These are phyloP conservation scores for Teunomyces panamensis DNA, from an alignment of 805 yeast species.

Conservation along the genomic window DNA sequence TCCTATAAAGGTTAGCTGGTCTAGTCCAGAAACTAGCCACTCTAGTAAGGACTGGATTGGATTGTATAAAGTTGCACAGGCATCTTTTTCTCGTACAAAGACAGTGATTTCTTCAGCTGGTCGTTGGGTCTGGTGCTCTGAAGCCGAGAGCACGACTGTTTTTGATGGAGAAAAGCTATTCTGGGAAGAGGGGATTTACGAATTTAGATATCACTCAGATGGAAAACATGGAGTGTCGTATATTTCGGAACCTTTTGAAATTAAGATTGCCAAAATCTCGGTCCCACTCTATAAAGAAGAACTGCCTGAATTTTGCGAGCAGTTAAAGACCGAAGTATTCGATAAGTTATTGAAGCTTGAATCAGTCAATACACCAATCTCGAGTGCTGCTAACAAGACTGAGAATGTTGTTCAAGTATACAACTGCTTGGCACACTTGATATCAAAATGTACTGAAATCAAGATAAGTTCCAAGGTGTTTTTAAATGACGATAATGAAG, in stretches of 20 bases:
- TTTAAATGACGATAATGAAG: conserved; percentile 18
- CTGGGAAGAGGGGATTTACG: conserved; percentile 71
- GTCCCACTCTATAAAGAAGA: conserved; percentile 31
- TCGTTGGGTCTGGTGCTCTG: conserved; percentile 52
- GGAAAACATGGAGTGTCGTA: conserved; percentile 68
- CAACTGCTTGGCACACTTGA: conserved; percentile 16
- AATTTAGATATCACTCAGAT: conserved; percentile 66
- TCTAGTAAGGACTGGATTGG: conserved; percentile 72
- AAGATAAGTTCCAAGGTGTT: conserved; percentile 37
- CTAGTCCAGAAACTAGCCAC: conserved; percentile 44
- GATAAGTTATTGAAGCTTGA: conserved; percentile 26
- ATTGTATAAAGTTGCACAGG: conserved; percentile 59
- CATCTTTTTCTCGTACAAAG: conserved; percentile 51
- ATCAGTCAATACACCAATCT: conserved; percentile 26
- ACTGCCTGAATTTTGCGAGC: conserved; percentile 26
- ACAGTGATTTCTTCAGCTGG: conserved; percentile 64
- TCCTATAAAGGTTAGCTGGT: conserved; percentile 55
- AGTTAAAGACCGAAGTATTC: conserved; percentile 30
- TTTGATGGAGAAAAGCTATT: conserved; percentile 50
- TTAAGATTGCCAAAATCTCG: conserved; percentile 40
- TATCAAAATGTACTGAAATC: conserved; percentile 22
- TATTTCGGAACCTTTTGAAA: conserved; percentile 64
- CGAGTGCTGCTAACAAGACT: conserved; percentile 20
- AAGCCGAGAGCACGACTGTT: conserved; percentile 41
- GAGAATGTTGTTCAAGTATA: conserved; percentile 30